Base-by-base conservation (phyloP, 805 yeast genomes). In the Kodamaea hsintzibuensis region DNA sequence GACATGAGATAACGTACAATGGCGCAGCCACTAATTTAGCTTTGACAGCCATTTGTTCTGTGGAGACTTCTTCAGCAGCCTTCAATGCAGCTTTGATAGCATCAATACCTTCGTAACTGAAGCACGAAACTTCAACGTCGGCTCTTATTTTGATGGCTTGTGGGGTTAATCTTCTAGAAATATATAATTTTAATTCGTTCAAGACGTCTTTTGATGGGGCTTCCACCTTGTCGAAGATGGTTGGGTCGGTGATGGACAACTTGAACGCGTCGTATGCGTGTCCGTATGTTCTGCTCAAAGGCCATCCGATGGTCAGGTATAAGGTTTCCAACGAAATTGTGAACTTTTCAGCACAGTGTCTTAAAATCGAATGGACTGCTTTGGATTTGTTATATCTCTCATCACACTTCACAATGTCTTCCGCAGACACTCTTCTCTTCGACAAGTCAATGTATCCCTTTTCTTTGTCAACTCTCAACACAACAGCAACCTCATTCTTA, bases 251-350 rank as follows among this genome's bases (percentile, higher is more conserved):
- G 74, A 95, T 95, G 51, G 97, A 93, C 67, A 92, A 79, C 78
- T 96, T 91, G 82, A 95, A 95, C 37, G 97, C 98, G 69, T 93
- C 98, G 70, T 91, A 91, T 19, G 97, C 97, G 72, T 95, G 98
- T 57, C 99, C 98, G 69, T 82, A 95, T 72, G 88, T 92, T 73
- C 88, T 85, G 77, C 96, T 90, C 72, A 95, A 82, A 44, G 99
- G 99, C 99, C 99, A 95, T 33, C 98, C 98, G 66, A 93, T 84
- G 27, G 89, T 81, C 74, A 87, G 85, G 74, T 95, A 95, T 71
- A 95, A 79, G 30, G 80, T 80, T 74, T 93, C 98, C 67, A 95
- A 82, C 39, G 96, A 84, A 51, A 91, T 79, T 69, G 88, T 88
- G 77, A 90, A 93, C 73, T 93, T 95, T 72, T 95, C 99, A 54